Conservation (phyloP, 163 green algal species). For the Prototheca cutis region DNA sequence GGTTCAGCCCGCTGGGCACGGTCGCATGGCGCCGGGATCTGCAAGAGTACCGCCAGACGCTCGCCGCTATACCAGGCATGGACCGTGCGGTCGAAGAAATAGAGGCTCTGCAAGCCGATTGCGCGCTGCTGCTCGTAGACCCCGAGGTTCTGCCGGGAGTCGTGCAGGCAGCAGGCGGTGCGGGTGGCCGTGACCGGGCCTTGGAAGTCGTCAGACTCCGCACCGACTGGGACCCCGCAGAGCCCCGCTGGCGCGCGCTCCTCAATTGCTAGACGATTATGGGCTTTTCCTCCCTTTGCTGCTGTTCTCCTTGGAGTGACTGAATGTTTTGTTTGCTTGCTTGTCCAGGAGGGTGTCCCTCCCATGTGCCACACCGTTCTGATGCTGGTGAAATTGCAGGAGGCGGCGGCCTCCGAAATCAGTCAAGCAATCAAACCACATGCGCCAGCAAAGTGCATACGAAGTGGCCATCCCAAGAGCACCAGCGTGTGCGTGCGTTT, state of each 20-base stretch:
- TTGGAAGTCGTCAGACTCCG: slow-evolving; percentile 47
- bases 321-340: no score
- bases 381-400: no score
- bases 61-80: no score
- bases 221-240: slow-evolving; percentile 57
- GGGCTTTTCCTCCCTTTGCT: neutral
- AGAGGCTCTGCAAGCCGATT: slow-evolving; percentile 35
- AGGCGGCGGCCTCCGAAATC: no score
- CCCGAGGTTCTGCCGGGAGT: slow-evolving; percentile 59
- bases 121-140: slow-evolving; percentile 65
- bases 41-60: slow-evolving; percentile 50
- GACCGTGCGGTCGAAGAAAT: no score
- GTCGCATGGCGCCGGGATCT: slow-evolving; percentile 75
- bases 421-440: no score
- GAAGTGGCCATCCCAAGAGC: no score
- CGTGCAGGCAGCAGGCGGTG: slow-evolving; percentile 55
- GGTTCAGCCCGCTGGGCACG: slow-evolving; percentile 59
- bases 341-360: neutral
- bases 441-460: no score
- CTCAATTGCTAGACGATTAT: no score
- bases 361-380: no score
- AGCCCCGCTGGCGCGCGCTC: no score
- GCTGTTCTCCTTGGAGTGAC: neutral
- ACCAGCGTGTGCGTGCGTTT: no score
- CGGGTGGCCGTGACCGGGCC: slow-evolving; percentile 44